Evolutionary conservation across 2,329 filamentous ascomycete species (phyloP).

Genomic region (Elsinoe arachidis): DNA sequence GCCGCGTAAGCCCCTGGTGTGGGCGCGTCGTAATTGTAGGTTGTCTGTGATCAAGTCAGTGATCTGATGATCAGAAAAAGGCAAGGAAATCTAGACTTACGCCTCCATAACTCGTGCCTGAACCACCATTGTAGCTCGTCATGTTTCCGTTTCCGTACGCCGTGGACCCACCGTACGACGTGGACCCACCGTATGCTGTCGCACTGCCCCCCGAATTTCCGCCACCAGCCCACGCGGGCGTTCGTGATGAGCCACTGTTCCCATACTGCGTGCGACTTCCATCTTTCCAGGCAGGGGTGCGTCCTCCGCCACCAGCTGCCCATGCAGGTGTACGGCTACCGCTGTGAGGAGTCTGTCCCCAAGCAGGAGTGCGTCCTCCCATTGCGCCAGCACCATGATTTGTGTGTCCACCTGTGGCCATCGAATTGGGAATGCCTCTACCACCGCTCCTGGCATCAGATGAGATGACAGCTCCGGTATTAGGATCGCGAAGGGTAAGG

Average conservation of each 20-base stretch:
- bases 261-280: conserved; percentile 38
- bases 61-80: conserved; percentile 10
- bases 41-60: conserved; percentile 20
- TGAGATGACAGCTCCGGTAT: conserved; percentile 71
- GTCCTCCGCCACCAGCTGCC: conserved; percentile 34
- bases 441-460: conserved; percentile 44
- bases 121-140: conserved; percentile 40
- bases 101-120: conserved; percentile 30
- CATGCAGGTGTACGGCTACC: conserved; percentile 59
- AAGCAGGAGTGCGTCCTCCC: conserved; percentile 31
- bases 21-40: conserved; percentile 55
- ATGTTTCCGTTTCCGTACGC: conserved; percentile 55
- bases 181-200: conserved; percentile 41
- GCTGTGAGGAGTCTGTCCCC: conserved; percentile 25
- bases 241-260: conserved; percentile 34
- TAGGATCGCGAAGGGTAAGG: conserved; percentile 72
- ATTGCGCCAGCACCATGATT: conserved; percentile 25
- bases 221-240: conserved; percentile 32
- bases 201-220: conserved; percentile 26
- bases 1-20: conserved; percentile 35
- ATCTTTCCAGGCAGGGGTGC: conserved; percentile 37
- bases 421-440: conserved; percentile 32
- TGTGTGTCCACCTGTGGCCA: conserved; percentile 25
- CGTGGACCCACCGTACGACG: conserved; percentile 56
- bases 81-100: conserved; percentile 21